Evolutionary conservation across 2,329 filamentous ascomycete genomes (phyloP), one percentile per base, ranked within the genome.

Genomic region (Talaromyces marneffei): DNA sequence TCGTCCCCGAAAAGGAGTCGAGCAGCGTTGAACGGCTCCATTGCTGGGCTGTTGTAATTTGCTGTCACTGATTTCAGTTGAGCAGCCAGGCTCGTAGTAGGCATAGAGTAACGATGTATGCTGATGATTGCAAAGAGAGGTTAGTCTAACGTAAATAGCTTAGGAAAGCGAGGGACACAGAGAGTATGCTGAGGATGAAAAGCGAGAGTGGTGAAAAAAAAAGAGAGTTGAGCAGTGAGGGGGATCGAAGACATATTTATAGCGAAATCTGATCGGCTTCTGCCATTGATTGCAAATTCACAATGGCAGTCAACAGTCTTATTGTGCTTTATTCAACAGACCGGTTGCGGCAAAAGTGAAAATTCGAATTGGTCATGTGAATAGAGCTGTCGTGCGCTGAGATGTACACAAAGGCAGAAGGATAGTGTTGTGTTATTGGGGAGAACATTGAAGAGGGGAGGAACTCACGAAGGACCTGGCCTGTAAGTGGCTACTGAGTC

Each of bases 91-190:
- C 72, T 74, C 35, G 69, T 91, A 57, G 93, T 89, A 33, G 93
- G 93, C 89, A 97, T 92, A 4, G 93, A 97, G 76, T 96, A 96
- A 66, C 93, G 89, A 74, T 96, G 95, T 63, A 88, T 82, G 67
- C 91, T 95, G 68, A 29, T 40, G 8, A 33, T 40, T 10, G 44
- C 16, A 37, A 33, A 25, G n/a, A 39, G 18, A 40, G 37, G 18
- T 40, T 23, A 39, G 20, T 25, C 12, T 14, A 18, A 27, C 1
- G 52, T 52, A 33, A 52, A 31, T 27, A 31, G 29, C 48, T 37
- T 37, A n/a, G 23, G 6, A 40, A 50, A 31, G 25, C 18, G 18
- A 40, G 12, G 16, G 25, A 39, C 29, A 37, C 18, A 48, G 44
- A 60, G 39, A 48, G 7, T 37, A 18, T 18, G 40, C 39, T 23